phyloP scores from a whole-genome alignment of 768 basidiomycete species.

The Sistotremastrum niveocremeum region DNA sequence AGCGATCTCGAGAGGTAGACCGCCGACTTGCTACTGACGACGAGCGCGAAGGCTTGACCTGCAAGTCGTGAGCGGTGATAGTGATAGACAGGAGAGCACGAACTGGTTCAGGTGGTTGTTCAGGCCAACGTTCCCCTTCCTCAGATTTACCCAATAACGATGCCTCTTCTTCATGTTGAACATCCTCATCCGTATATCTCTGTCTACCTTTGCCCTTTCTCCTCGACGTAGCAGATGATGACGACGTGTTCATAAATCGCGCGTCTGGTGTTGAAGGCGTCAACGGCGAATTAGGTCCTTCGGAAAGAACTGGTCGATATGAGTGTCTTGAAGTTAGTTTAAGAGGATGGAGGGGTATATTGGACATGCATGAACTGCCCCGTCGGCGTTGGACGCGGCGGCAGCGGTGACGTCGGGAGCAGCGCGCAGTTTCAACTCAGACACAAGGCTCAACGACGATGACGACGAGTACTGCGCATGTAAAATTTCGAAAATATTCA shows the following conservation, averaged over 20 bases:
- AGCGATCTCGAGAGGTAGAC: conserved; percentile 41
- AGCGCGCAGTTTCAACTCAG: too few relatives aligned
- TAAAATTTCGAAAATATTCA: too few relatives aligned
- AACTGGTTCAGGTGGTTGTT: conserved; percentile 20
- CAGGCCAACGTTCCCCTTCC: conserved; percentile 18
- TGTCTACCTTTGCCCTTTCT: conserved; percentile 28
- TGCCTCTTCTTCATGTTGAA: conserved; percentile 49
- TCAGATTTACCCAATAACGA: conserved; percentile 29
- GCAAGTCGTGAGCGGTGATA: background rate
- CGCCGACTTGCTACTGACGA: conserved; percentile 7
- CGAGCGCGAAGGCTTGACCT: conserved; percentile 2
- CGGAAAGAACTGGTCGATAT: too few relatives aligned
- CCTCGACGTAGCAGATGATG: conserved; percentile 10
- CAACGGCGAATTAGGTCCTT: too few relatives aligned
- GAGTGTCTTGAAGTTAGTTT: too few relatives aligned
- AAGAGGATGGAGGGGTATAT: too few relatives aligned
- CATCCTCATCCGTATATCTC: conserved; percentile 45
- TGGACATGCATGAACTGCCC: too few relatives aligned
- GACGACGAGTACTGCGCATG: too few relatives aligned
- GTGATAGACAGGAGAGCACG: background rate
- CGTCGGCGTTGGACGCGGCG: too few relatives aligned
- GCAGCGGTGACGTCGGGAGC: too few relatives aligned
- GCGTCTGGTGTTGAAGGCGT: too few relatives aligned
- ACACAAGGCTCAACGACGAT: too few relatives aligned
- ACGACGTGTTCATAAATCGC: conserved; percentile 7